Percentiles rank a stretch among this genome's conserved stretches.
phyloP scores from a whole-genome alignment of 2,329 filamentous ascomycete species.

The Apiospora pterosperma region DNA sequence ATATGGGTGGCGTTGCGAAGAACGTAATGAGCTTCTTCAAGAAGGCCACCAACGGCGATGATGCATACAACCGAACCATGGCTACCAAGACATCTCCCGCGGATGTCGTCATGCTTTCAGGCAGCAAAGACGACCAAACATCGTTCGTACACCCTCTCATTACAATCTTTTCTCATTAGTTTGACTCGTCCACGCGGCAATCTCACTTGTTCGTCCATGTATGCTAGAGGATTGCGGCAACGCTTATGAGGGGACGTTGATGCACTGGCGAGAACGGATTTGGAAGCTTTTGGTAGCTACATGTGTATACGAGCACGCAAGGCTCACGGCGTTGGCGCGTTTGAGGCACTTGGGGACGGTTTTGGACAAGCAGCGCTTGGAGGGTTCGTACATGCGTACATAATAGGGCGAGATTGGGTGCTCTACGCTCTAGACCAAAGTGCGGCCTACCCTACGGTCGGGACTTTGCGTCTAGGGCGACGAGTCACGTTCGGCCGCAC shows the following conservation, averaged over 20 bases:
- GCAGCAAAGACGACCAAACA: conserved; percentile 93
- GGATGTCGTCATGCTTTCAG: conserved; percentile 97
- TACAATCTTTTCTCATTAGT: conserved; percentile 18
- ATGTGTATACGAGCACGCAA: background rate
- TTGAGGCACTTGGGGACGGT: background rate
- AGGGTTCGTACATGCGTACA: background rate
- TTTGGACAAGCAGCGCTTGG: background rate
- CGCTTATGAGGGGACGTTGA: background rate
- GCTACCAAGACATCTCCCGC: conserved; percentile 90
- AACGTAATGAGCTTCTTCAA: conserved; percentile 84
- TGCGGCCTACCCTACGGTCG: conserved; percentile 27
- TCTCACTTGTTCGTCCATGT: background rate
- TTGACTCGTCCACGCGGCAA: background rate
- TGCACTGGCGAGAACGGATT: background rate
- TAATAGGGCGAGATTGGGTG: background rate
- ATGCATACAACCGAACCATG: conserved; percentile 76
- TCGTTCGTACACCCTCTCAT: conserved; percentile 56
- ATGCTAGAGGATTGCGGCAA: background rate
- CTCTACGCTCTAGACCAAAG: conserved; percentile 39
- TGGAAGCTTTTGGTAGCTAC: background rate
- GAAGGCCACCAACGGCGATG: conserved; percentile 72
- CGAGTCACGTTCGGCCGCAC: conserved; percentile 38
- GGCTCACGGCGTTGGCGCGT: background rate
- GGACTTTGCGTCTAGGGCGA: conserved; percentile 41
- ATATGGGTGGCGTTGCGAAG: conserved; percentile 76